These are phyloP conservation scores for Chytriomyces sp. DNA, from an alignment of 192 early-diverging fungal genomes.

Conservation along the genomic window DNA sequence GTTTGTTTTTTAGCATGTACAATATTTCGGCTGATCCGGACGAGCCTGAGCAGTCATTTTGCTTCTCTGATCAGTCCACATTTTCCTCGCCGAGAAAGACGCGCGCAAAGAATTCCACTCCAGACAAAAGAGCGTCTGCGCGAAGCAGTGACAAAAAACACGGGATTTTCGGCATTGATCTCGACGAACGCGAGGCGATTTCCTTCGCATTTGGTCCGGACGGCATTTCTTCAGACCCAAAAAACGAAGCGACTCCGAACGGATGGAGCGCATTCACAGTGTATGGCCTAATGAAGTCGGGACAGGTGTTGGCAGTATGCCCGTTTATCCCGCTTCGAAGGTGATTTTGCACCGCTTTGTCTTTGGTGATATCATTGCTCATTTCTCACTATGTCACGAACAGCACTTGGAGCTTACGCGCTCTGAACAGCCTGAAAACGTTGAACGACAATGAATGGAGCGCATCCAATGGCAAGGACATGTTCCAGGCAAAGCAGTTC, in stretches of 20 bases:
- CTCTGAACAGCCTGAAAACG: neutral
- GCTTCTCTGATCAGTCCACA: slow-evolving; percentile 25
- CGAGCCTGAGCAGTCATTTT: slow-evolving; percentile 32
- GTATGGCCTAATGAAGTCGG: slow-evolving; percentile 33
- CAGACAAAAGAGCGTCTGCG: no score
- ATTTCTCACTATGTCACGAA: neutral
- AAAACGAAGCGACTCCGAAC: no score
- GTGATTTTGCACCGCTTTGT: neutral
- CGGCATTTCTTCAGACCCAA: neutral
- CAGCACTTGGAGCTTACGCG: slow-evolving; percentile 12
- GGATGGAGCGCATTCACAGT: slow-evolving; percentile 35
- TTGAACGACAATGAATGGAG: slow-evolving; percentile 5
- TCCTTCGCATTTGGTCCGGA: slow-evolving; percentile 16
- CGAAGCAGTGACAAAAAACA: neutral
- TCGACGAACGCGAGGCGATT: slow-evolving; percentile 32
- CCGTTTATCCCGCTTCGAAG: slow-evolving; percentile 31
- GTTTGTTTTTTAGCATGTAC: slow-evolving; percentile 29
- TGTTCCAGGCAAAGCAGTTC: slow-evolving; percentile 12
- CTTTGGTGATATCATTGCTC: neutral
- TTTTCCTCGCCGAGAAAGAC: neutral
- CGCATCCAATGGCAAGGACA: neutral
- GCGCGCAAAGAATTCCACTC: neutral
- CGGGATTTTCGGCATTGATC: slow-evolving; percentile 23
- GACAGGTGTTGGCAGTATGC: slow-evolving; percentile 25
- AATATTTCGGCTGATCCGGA: slow-evolving; percentile 23